Evolutionary conservation across 1,284 basidiomycete genomes (phyloP).

Genomic region (Sutorius eximius): DNA sequence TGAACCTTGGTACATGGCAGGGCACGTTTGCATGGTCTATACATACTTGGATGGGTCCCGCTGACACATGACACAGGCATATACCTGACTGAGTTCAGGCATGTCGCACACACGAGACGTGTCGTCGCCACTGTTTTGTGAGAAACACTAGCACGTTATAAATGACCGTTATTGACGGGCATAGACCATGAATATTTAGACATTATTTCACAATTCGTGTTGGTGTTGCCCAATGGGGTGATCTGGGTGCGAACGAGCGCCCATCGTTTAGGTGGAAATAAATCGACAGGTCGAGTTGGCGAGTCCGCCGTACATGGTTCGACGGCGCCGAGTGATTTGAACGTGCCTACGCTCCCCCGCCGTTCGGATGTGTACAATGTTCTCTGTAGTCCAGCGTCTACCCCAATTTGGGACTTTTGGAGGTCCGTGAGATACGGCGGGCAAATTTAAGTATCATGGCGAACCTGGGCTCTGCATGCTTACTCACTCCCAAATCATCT

Average conservation of each 20-base stretch:
- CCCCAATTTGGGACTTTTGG: constrained; percentile 18
- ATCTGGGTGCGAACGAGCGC: background rate
- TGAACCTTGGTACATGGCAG: constrained; percentile 93
- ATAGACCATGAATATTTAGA: constrained; percentile 11
- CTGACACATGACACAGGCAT: constrained; percentile 51
- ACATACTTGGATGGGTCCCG: background rate
- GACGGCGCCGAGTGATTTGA: too few relatives aligned
- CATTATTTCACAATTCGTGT: background rate
- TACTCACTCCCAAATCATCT: background rate
- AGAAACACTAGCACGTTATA: constrained; percentile 25
- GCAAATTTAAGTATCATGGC: constrained; percentile 25
- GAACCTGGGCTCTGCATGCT: background rate
- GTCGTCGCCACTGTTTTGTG: constrained; percentile 85
- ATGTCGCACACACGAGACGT: constrained; percentile 60
- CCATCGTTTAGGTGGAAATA: background rate
- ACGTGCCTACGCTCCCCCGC: too few relatives aligned
- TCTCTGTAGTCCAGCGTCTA: constrained; percentile 7
- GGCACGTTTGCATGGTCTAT: constrained; percentile 40
- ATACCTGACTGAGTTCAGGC: constrained; percentile 81
- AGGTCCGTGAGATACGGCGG: constrained; percentile 27
- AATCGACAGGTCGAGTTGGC: background rate
- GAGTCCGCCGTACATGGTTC: too few relatives aligned
- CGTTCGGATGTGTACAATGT: background rate
- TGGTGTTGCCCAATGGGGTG: background rate
- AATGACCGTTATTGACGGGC: background rate